Conservation (phyloP, 148 eudicot genomes). For the Amaranthus hypochondriacus region DNA sequence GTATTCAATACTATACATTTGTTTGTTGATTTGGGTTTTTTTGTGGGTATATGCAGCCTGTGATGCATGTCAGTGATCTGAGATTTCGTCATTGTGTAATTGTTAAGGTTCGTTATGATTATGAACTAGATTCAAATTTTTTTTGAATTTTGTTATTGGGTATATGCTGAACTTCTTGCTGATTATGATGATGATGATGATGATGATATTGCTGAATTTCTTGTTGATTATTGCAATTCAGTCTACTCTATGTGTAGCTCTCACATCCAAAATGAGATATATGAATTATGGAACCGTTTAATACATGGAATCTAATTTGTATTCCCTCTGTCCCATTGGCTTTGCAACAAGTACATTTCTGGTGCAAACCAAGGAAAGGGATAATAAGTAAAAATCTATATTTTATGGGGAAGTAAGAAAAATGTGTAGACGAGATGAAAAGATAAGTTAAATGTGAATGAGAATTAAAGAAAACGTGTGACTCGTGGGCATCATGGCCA, state of each 20-base stretch:
- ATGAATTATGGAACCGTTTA: background rate
- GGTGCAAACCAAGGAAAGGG: too few relatives aligned
- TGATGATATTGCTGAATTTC: background rate
- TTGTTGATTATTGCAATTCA: background rate
- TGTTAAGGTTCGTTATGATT: constrained; percentile 31
- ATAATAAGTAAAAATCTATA: too few relatives aligned
- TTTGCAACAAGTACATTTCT: background rate
- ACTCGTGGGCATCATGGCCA: too few relatives aligned
- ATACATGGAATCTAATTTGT: background rate
- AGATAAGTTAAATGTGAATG: too few relatives aligned
- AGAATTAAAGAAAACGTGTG: too few relatives aligned
- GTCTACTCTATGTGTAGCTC: background rate
- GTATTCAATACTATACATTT: background rate
- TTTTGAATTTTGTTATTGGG: background rate
- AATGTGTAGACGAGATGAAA: too few relatives aligned
- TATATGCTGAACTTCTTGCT: background rate
- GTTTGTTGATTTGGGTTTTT: background rate
- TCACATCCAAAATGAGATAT: background rate
- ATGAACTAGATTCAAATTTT: background rate
- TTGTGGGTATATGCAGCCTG: constrained; percentile 24
- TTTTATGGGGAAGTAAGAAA: too few relatives aligned
- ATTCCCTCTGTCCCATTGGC: background rate
- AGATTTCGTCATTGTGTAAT: constrained; percentile 15
- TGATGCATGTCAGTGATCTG: constrained; percentile 24
- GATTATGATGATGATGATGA: background rate